Evolutionary conservation across 306 rosid genomes (phyloP).

Genomic region (Begonia masoniana): DNA sequence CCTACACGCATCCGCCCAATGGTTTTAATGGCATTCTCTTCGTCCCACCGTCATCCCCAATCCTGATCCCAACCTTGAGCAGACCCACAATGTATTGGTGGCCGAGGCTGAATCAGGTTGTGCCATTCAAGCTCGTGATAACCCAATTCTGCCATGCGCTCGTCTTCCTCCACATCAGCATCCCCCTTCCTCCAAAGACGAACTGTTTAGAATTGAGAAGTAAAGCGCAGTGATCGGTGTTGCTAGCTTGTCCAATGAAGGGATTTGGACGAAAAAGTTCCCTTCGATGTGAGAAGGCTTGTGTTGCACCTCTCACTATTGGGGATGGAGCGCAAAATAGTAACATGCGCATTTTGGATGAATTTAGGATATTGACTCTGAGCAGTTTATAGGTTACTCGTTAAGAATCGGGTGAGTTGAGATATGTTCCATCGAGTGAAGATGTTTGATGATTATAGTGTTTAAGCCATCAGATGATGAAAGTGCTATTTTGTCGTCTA

Average conservation of each 20-base stretch:
- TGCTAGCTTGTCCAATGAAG: slow-evolving; percentile 43
- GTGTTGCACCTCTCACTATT: slow-evolving; percentile 24
- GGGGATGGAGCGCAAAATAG: too few relatives aligned
- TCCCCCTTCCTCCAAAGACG: slow-evolving; percentile 62
- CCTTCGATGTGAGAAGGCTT: slow-evolving; percentile 14
- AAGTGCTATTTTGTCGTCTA: too few relatives aligned
- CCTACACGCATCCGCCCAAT: slow-evolving; percentile 30
- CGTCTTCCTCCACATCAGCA: slow-evolving; percentile 32
- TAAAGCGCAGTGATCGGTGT: slow-evolving; percentile 80
- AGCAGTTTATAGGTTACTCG: too few relatives aligned
- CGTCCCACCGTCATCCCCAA: slow-evolving; percentile 96
- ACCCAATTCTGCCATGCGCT: slow-evolving; percentile 49
- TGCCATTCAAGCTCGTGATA: slow-evolving; percentile 98
- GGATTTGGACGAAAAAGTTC: slow-evolving; percentile 28
- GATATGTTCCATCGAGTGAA: too few relatives aligned
- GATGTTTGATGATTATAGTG: too few relatives aligned
- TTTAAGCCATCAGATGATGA: too few relatives aligned
- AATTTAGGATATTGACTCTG: too few relatives aligned
- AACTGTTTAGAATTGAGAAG: slow-evolving; percentile 46
- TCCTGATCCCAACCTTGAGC: slow-evolving; percentile 94
- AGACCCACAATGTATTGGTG: slow-evolving; percentile 27
- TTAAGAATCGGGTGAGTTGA: too few relatives aligned
- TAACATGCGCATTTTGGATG: too few relatives aligned
- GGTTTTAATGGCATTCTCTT: slow-evolving; percentile 58
- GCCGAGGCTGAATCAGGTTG: slow-evolving; percentile 52